Base-by-base conservation (phyloP, 306 rosid species). In the Trichosanthes truncata region DNA sequence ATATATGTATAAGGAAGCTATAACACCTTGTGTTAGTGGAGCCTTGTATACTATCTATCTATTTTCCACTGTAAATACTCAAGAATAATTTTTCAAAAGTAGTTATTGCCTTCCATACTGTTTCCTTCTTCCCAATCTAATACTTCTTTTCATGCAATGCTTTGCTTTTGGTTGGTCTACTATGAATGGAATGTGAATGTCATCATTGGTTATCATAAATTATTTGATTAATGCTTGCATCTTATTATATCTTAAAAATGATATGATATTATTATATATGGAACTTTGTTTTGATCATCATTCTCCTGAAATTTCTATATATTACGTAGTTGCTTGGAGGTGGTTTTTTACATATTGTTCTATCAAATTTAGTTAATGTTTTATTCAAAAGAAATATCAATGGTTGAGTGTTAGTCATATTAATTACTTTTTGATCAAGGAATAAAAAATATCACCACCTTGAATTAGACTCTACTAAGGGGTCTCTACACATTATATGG, bases 31-130 rank as follows among this genome's bases (percentile, higher is more conserved):
- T 38, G 11, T n/a, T n/a, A 71, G 77, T 71, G 77, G 56, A 71
- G 56, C 26, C 36, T n/a, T 71, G 57, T 84, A 51, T 29, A 77
- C 76, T 18, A 90, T 86, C 63, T 33, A 79, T 78, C 87, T 82
- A 33, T 62, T 33, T 33, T 81, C 62, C 78, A 78, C 77, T 71
- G 55, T 91, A 92, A 88, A 92, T 89, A 90, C 81, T 82, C 88
- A 79, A 66, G 82, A 90, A 83, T 83, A 90, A 83, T 79, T 67
- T 84, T 77, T 17, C 4, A 2, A 0, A 13, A 43, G 56, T 43
- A 45, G 55, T 71, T 23, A 23, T 63, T 15, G 6, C 18, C 18
- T 67, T 9, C 23, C 9, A 1, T n/a, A 65, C 25, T 65, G 6
- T 15, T 65, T 35, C 43, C 25, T 36, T 36, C 73, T 66, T 66